Base-by-base conservation (phyloP, 164 flowering plant genomes). In the Macadamia tetraphylla region DNA sequence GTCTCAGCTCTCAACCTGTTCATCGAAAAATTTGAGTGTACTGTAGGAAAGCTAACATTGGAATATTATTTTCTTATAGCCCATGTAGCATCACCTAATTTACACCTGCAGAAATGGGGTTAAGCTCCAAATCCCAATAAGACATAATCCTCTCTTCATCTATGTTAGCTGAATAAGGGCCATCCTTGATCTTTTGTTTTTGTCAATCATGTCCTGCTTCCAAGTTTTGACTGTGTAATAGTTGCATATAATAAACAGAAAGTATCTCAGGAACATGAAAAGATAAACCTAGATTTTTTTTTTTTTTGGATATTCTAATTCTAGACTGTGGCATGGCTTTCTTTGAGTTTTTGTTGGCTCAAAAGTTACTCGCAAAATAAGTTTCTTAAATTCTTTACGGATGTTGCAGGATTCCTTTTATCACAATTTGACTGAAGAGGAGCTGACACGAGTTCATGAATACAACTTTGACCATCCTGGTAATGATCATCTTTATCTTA, bases 391-490 rank as follows among this genome's bases (percentile, higher is more conserved):
- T 35, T 35, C 40, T 35, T 35, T n/a, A n/a, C n/a, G n/a, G 66
- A 11, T 70, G 52, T 79, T 66, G 75, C 90, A 94, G 98, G 98
- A 94, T 76, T 94, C 99, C 7, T 94, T 94, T 71, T 94, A 94
- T 79, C 87, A 88, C 69, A 83, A 82, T 79, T 80, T 94, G 79
- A 79, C 84, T 11, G 83, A 85, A 70, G 91, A 90, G 74, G 97
- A 94, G 79, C 81, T 90, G 71, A 62, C 66, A 67, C 76, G 78
- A 74, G 98, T 86, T 75, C 83, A 91, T 78, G 98, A 94, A 17
- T 91, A 88, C 84, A 94, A 94, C 76, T 94, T 92, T 83, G 98
- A 92, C 73, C 98, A 94, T 82, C 98, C 92, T 75, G 93, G 96
- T 90, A 74, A 78, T 55, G 63, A 29, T 53, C 30, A 35, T 65